Evolutionary conservation across 306 rosid genomes (phyloP), one percentile per base, ranked within the genome.

Genomic region (Acacia confusa): DNA sequence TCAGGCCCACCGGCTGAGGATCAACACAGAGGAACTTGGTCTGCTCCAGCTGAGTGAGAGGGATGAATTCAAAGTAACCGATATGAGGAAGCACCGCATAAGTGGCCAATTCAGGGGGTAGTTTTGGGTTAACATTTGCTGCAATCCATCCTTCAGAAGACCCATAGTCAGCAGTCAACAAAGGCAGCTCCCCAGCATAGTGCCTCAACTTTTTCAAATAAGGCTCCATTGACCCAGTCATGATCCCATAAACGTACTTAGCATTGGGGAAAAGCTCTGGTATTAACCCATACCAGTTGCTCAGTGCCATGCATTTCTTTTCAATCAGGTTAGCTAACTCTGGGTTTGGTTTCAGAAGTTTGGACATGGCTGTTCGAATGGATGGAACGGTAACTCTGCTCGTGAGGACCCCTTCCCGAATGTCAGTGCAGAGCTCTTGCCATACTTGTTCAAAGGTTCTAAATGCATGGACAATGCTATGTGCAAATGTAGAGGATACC

Each of bases 61-160:
- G 98, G 72, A 93, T 87, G 81, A 96, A 96, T 79, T 96, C 99
- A 57, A 91, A 96, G 83, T 86, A 96, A n/a, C 95, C 97, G 52
- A 96, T 88, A 70, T 96, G 90, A 14, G 99, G 99, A 72, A 92
- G 94, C 24, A 93, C 94, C n/a, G 84, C 87, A 79, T 82, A 96
- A 63, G 94, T 84, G 30, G 94, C 89, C 85, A 71, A 75, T 66
- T 96, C 98, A 53, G 89, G 93, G 41, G 97, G 90, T 38, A 87
- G 36, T 63, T 61, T 75, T 69, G 98, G 99, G 47, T 91, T 94
- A 24, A 93, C 88, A 68, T 91, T 96, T 25, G 94, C 89, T 25
- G 90, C 99, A 47, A 96, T 73, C 99, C 98, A 93, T 34, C 99
- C 99, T 85, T 96, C 99, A 72, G 98, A 96, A 61, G 99, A 45